Base-by-base conservation (phyloP, 2,329 filamentous ascomycete species). In the Trichoderma citrinoviride region DNA sequence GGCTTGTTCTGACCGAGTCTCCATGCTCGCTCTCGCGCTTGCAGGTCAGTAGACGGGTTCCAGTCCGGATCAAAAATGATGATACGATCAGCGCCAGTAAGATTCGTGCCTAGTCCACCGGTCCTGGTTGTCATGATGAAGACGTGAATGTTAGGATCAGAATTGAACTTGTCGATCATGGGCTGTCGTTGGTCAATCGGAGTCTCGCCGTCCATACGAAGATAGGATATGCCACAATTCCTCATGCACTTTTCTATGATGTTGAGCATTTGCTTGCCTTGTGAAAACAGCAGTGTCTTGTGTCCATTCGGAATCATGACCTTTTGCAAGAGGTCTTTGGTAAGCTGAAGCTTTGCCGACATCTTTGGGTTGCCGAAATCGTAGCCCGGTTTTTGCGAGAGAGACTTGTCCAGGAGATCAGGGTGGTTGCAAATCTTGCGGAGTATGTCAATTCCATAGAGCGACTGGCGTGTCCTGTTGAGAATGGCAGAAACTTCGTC, bases 61-160 rank as follows among this genome's bases (percentile, higher is more conserved):
- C 95, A 99, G 74, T 99, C 95, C 0, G 95, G 96, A 72, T 99
- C 96, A 73, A 95, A 99, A 62, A 99, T 98, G 73, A 99, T 97
- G 68, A 99, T 94, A 40, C 95, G 88, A 74, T 97, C 92, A 5
- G 95, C 95, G 7, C 95, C 95, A 0, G 95, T 99, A 23, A 99
- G 81, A 70, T 99, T 99, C 53, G 97, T 90, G 6, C 95, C 95
- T 15, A 99, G 81, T 0, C 95, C 95, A 52, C 95, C 95, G 19
- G 97, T 96, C 74, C 96, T 96, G 0, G 96, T 99, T 0, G 95
- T 98, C 62, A 99, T 84, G 1, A 99, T 82, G 73, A 99, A 99
- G 0, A 99, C 87, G 71, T 97, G 88, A 6, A 97, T 80, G 44
- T 89, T 79, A 0, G 90, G 87, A 56, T 91, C 85, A 15, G 87